These are phyloP conservation scores for Populus euphratica DNA, from an alignment of 345 rosid genomes.

Conservation along the genomic window DNA sequence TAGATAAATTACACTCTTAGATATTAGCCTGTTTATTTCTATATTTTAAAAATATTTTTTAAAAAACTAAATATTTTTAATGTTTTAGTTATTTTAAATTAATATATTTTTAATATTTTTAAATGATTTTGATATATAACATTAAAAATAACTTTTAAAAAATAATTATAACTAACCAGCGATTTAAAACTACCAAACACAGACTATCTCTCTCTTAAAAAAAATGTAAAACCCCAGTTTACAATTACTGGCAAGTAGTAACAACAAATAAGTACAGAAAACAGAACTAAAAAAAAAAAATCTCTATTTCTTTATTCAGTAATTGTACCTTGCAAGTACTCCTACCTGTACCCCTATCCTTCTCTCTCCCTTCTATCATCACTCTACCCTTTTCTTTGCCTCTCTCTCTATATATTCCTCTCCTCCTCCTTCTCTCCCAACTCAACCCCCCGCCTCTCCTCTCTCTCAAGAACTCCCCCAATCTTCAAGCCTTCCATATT, in stretches of 20 bases:
- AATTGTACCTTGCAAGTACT: conserved; percentile 31
- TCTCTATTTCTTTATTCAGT: not conserved
- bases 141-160: no score
- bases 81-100: no score
- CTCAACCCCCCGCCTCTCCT: not conserved
- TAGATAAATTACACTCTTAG: no score
- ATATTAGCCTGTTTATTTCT: no score
- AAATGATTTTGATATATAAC: no score
- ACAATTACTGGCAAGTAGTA: not conserved
- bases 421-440: not conserved
- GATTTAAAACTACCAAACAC: no score
- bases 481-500: not conserved
- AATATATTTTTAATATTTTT: no score
- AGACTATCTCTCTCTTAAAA: no score
- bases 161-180: no score
- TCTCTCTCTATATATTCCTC: not conserved
- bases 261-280: not conserved
- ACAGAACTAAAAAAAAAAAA: not conserved
- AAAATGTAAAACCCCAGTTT: no score
- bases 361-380: not conserved
- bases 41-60: no score
- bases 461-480: not conserved
- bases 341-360: conserved; percentile 25
- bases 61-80: no score
- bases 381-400: not conserved